Conservation (phyloP, 2,329 filamentous ascomycete genomes). For the Ceratocystis papillata region DNA sequence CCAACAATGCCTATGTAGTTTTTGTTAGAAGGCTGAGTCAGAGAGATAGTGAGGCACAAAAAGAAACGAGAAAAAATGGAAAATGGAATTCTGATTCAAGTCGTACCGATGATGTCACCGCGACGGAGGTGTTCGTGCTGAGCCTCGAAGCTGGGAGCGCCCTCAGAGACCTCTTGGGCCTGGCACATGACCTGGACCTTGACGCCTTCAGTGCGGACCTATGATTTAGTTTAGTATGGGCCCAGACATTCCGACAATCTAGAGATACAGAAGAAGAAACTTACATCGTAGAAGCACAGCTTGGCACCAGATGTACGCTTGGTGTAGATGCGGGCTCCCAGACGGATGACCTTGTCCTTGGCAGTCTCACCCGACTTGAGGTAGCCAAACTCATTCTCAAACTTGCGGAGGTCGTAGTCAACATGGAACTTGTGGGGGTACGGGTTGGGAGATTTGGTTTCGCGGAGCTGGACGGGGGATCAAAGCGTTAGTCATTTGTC, state of each 20-base stretch:
- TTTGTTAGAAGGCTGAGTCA: not conserved
- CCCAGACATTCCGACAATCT: not conserved
- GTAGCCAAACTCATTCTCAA: conserved; percentile 63
- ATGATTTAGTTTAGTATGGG: not conserved
- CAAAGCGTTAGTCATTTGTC: not conserved
- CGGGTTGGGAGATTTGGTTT: conserved; percentile 64
- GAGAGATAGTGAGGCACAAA: too few relatives aligned
- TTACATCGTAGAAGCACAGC: conserved; percentile 75
- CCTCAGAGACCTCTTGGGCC: conserved; percentile 61
- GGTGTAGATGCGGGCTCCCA: conserved; percentile 82
- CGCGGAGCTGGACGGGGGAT: conserved; percentile 40
- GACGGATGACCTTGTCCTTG: conserved; percentile 61
- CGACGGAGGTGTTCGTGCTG: conserved; percentile 83
- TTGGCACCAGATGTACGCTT: conserved; percentile 73
- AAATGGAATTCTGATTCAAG: not conserved
- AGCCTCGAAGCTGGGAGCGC: conserved; percentile 59
- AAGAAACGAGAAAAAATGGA: not conserved
- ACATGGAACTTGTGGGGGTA: conserved; percentile 91
- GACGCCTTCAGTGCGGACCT: conserved; percentile 46
- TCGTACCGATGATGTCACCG: conserved; percentile 75
- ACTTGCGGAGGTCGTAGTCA: conserved; percentile 71
- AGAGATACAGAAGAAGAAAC: not conserved
- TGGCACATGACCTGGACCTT: conserved; percentile 91
- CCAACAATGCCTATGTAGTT: conserved; percentile 47
- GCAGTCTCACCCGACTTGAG: conserved; percentile 81